Conservation (phyloP, 208 protist species). For the Leishmania turanica region DNA sequence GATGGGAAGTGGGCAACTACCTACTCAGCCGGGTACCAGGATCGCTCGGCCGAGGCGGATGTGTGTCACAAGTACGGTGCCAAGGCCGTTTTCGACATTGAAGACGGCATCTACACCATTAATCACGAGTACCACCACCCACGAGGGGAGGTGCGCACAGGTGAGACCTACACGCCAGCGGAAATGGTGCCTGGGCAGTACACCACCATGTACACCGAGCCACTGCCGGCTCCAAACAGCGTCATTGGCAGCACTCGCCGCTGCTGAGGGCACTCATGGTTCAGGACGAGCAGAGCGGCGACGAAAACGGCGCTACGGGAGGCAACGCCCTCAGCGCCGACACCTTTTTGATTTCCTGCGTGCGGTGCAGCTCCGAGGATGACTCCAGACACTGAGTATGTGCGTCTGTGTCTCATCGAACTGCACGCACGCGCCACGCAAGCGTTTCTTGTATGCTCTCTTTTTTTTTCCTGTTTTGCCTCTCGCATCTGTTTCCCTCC, state of each 20-base stretch:
- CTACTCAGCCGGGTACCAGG: slow-evolving; percentile 69
- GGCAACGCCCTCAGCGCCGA: not conserved
- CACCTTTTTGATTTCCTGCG: not conserved
- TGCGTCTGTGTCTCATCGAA: not conserved
- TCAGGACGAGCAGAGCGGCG: not conserved
- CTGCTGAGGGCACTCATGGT: not conserved
- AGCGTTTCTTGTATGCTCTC: not conserved
- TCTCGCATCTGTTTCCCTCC: not conserved
- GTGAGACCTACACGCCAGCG: slow-evolving; percentile 71
- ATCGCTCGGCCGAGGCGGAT: slow-evolving; percentile 60
- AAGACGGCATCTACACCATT: slow-evolving; percentile 86
- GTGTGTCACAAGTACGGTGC: slow-evolving; percentile 64
- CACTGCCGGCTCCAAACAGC: slow-evolving; percentile 75
- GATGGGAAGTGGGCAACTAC: slow-evolving; percentile 66
- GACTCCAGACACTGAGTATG: not conserved
- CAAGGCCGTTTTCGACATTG: slow-evolving; percentile 79
- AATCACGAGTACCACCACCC: slow-evolving; percentile 83
- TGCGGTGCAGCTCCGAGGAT: not conserved
- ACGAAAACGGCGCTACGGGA: not conserved
- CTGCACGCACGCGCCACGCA: not conserved
- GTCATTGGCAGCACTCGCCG: slow-evolving; percentile 30
- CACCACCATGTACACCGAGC: slow-evolving; percentile 71
- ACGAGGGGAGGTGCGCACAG: slow-evolving; percentile 69
- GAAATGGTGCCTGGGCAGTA: slow-evolving; percentile 90
- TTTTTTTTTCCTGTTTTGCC: not conserved